phyloP scores from a whole-genome alignment of 2,329 filamentous ascomycete species.

The Parastagonospora nodorum region DNA sequence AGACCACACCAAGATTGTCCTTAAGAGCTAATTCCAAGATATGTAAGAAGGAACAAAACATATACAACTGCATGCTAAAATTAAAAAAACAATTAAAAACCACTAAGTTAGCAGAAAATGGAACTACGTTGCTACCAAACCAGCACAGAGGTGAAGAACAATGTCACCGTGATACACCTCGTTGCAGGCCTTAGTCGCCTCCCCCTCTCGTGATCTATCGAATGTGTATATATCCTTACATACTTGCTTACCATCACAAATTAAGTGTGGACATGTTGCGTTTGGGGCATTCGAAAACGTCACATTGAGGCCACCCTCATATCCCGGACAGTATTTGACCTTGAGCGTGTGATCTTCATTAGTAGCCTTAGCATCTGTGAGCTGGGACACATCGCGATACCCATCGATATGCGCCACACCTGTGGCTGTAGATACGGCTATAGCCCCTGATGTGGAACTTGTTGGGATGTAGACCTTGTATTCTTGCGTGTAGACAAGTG shows the following conservation, averaged over 20 bases:
- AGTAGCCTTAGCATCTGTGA: slow-evolving; percentile 13
- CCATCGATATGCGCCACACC: not conserved
- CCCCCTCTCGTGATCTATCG: slow-evolving; percentile 17
- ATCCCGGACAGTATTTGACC: slow-evolving; percentile 20
- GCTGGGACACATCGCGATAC: not conserved
- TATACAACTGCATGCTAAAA: not conserved
- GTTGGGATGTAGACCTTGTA: not conserved
- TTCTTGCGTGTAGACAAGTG: not conserved
- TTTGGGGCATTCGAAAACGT: slow-evolving; percentile 8
- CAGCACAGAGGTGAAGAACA: slow-evolving; percentile 14
- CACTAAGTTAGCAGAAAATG: too few species aligned
- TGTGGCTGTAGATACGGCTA: too few species aligned
- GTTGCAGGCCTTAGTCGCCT: slow-evolving; percentile 18
- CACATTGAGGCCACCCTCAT: slow-evolving; percentile 13
- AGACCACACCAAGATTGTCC: too few species aligned
- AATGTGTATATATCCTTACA: slow-evolving; percentile 20
- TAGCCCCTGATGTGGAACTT: not conserved
- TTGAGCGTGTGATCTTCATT: slow-evolving; percentile 8
- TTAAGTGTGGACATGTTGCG: slow-evolving; percentile 11
- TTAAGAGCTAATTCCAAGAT: too few species aligned
- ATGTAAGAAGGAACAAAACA: not conserved
- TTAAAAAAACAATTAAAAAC: too few species aligned
- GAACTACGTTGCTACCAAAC: not conserved
- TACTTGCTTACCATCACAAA: slow-evolving; percentile 8
- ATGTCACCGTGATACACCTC: slow-evolving; percentile 20